Evolutionary conservation across 2,329 filamentous ascomycete species (phyloP).

Genomic region (Alternaria alternata): DNA sequence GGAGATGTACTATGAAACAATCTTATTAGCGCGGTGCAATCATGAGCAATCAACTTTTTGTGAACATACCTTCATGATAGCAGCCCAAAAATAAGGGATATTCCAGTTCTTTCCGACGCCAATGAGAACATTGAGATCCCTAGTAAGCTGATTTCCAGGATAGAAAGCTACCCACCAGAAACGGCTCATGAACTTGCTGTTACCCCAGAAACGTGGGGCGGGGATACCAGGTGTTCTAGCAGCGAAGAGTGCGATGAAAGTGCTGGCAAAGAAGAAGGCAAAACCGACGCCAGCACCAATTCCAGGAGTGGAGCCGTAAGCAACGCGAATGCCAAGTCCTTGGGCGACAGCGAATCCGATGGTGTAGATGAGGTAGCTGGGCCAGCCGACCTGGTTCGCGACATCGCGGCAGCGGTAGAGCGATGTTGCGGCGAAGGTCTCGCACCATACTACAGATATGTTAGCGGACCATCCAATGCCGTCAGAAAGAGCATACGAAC

Average conservation of each 20-base stretch:
- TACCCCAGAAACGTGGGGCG: slow-evolving; percentile 53
- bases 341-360: slow-evolving; percentile 60
- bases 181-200: slow-evolving; percentile 12
- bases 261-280: slow-evolving; percentile 56
- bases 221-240: slow-evolving; percentile 52
- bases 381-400: slow-evolving; percentile 52
- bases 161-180: slow-evolving; percentile 60
- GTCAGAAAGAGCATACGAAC: too few relatives aligned
- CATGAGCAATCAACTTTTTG: too few relatives aligned
- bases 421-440: slow-evolving; percentile 60
- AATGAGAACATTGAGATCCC: slow-evolving; percentile 62
- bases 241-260: slow-evolving; percentile 47
- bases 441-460: slow-evolving; percentile 54
- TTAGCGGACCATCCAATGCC: slow-evolving; percentile 11
- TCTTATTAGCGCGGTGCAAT: too few relatives aligned
- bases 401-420: slow-evolving; percentile 60
- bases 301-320: slow-evolving; percentile 37
- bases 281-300: slow-evolving; percentile 61
- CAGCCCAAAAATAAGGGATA: slow-evolving; percentile 59
- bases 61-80: slow-evolving; percentile 9
- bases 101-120: slow-evolving; percentile 62
- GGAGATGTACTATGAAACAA: slow-evolving; percentile 23
- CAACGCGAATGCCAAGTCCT: slow-evolving; percentile 55
- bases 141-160: slow-evolving; percentile 63
- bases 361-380: slow-evolving; percentile 55